Base-by-base conservation (phyloP, 140 eudicot genomes). In the Stevia rebaudiana region DNA sequence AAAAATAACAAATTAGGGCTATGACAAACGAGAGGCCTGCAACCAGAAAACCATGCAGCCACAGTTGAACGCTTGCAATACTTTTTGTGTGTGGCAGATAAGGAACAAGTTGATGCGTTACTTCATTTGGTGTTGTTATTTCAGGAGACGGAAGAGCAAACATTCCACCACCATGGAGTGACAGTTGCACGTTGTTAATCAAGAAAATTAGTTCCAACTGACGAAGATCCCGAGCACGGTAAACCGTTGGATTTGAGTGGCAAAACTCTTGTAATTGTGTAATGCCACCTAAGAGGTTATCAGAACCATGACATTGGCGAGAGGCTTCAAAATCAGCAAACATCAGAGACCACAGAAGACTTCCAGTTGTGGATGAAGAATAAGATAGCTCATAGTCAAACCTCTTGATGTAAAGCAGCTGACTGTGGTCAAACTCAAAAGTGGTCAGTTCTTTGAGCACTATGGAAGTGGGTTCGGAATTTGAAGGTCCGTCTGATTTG, bases 311-410 rank as follows among this genome's bases (percentile, higher is more conserved):
- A 63, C 94, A 83, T 44, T 77, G 86, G 39, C 70, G 78, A n/a
- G 94, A 86, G 77, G 96, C 95, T 61, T 87, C 78, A 21, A 88
- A 67, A 44, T 87, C 96, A 72, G 96, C 82, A 79, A 87, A 78
- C 66, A 49, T 78, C 21, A 88, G 78, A 69, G 79, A 63, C 96
- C 98, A 92, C 41, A 88, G 24, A 23, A 80, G 77, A 35, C 79
- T 61, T 25, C 96, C 95, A 7, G 95, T 74, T 76, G 69, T 72
- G 23, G 55, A 55, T 33, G 96, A 87, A 54, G 81, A 76, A 33
- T 78, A 82, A 63, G 74, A 79, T 42, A 92, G 37, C 55, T 78
- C 72, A 62, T 92, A 92, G 75, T 92, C 98, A 44, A 80, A 87
- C 59, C 98, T 88, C 36, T 82, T 87, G 75, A 91, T 53, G 60